Evolutionary conservation across 139 green algal genomes (phyloP), one percentile per base, ranked within the genome.

Genomic region (Chlamydomonas sp.): DNA sequence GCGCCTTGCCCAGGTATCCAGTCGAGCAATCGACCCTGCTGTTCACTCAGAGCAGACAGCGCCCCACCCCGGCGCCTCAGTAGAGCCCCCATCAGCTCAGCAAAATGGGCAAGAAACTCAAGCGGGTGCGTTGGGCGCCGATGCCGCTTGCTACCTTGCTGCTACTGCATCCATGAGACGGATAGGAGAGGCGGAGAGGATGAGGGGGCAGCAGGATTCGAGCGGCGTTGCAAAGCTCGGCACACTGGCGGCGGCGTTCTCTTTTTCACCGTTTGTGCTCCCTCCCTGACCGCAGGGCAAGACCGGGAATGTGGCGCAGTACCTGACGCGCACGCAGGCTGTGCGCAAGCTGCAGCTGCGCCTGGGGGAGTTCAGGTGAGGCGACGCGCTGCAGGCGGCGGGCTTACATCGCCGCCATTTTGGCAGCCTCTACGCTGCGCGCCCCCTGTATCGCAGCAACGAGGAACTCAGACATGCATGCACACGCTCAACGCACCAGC

Each of bases 301-400:
- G 76, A 35, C 61, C 13, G 82, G 82, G 13, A 88, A 88, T 77
- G 91, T 86, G 31, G 89, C 85, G 1, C 86, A 94, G 57, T 99
- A 98, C 74, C 71, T 95, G 22, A 99, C 95, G 5, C 80, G 95
- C 31, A 99, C 91, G 29, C 89, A 96, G 70, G 91, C 95, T 16
- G 79, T 99, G 31, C 92, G 90, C 60, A 94, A 91, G 77, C 90
- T 99, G 69, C 95, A 99, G 80, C 82, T 99, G 4, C 92, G 90
- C 50, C 81, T 99, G 29, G 85, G 83, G 1, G 90, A 96, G 70
- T 99, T 99, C 83, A 91, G 88, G 87, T 91, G 48, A 0, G 81
- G 4, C 2, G 3, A 30, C 8, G 5, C 20, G 33, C 66, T 13
- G 0, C 33, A 38, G 24, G 58, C 4, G 54, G 13, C 13, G 54